These are phyloP conservation scores for Claviceps paspali DNA, from an alignment of 2,329 filamentous ascomycete genomes.

Conservation along the genomic window DNA sequence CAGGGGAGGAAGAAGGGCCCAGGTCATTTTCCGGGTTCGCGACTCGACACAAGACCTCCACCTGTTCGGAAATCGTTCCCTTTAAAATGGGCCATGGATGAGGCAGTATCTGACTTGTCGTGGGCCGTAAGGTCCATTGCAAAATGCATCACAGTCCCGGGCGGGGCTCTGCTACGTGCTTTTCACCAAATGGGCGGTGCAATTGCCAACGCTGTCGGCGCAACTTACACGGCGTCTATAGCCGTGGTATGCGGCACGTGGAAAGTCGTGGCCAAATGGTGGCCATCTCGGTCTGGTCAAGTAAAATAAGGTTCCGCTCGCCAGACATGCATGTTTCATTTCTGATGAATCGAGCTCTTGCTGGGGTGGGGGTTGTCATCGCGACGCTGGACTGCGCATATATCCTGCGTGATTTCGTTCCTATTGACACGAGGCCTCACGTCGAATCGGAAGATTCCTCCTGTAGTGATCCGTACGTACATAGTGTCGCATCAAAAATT, in stretches of 20 bases:
- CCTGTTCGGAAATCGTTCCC: constrained; percentile 10
- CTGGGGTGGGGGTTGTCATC: too few relatives aligned
- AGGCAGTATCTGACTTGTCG: constrained; percentile 8
- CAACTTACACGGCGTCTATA: too few relatives aligned
- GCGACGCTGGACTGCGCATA: too few relatives aligned
- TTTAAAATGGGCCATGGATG: constrained; percentile 10
- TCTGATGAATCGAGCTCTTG: too few relatives aligned
- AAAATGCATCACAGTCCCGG: constrained; percentile 6
- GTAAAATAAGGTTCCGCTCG: not conserved
- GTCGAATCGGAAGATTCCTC: too few relatives aligned
- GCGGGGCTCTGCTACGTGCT: not conserved
- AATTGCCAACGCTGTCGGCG: not conserved
- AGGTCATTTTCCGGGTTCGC: constrained; percentile 13
- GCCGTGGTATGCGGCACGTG: not conserved
- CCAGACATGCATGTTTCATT: too few relatives aligned
- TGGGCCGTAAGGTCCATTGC: constrained; percentile 9
- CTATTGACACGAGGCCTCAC: too few relatives aligned
- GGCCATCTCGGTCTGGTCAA: not conserved
- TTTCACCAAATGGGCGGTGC: not conserved
- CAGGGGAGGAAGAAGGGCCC: constrained; percentile 12
- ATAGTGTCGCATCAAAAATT: too few relatives aligned
- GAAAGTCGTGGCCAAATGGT: not conserved
- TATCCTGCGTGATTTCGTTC: too few relatives aligned
- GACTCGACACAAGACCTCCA: constrained; percentile 10
- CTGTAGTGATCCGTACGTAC: too few relatives aligned